Evolutionary conservation across 73 alveolate genomes (phyloP).

Genomic region (Symbiodinium pilosum): DNA sequence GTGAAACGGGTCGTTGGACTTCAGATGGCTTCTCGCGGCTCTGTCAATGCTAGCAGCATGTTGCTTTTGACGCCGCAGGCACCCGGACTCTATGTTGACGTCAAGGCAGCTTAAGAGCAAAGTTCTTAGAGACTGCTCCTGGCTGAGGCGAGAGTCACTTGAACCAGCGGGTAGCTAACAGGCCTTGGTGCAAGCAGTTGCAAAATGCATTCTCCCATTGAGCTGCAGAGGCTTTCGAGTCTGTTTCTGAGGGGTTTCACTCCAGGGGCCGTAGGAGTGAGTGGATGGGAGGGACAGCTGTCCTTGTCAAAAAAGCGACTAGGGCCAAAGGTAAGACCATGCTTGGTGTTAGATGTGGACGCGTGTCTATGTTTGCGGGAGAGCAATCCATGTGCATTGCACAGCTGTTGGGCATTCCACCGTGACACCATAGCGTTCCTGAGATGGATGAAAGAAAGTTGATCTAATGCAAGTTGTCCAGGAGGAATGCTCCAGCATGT

Average conservation of each 20-base stretch:
- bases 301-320: background rate
- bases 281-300: background rate
- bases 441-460: no score
- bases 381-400: background rate
- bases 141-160: background rate
- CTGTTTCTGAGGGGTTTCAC: background rate
- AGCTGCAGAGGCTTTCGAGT: background rate
- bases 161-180: background rate
- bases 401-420: background rate
- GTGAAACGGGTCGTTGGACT: no score
- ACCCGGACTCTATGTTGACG: background rate
- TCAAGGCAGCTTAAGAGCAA: background rate
- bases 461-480: no score
- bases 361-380: no score
- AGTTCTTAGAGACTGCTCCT: background rate
- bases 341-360: no score
- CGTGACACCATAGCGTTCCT: background rate
- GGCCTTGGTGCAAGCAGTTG: background rate
- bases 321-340: no score
- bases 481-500: background rate
- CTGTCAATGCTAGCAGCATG: background rate
- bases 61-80: no score
- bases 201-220: no score
- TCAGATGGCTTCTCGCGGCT: no score
- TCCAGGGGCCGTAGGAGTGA: constrained; percentile 3